Percentiles rank a stretch among this genome's conserved stretches.
phyloP scores from a whole-genome alignment of 768 basidiomycete genomes.

The Boletus patriciae region DNA sequence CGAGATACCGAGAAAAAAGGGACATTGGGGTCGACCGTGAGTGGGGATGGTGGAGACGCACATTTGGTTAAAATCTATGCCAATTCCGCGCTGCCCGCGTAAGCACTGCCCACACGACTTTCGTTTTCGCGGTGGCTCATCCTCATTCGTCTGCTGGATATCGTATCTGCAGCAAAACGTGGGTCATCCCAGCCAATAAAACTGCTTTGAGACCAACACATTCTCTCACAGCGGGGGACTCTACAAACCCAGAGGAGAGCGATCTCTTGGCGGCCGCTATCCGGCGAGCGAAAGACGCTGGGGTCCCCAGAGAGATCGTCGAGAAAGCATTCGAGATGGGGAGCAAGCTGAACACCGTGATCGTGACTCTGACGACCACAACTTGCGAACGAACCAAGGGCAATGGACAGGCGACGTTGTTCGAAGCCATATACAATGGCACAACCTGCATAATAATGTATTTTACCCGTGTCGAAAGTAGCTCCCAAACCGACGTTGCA shows the following conservation, averaged over 20 bases:
- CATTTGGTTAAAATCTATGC: slow-evolving; percentile 65
- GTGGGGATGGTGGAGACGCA: slow-evolving; percentile 33
- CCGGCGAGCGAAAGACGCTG: slow-evolving; percentile 54
- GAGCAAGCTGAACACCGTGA: background rate
- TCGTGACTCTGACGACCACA: background rate
- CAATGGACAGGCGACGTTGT: slow-evolving; percentile 49
- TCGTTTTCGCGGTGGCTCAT: slow-evolving; percentile 1
- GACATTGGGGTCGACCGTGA: background rate
- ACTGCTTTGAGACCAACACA: background rate
- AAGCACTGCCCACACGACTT: slow-evolving; percentile 21
- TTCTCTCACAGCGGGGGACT: slow-evolving; percentile 52
- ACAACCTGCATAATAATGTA: slow-evolving; percentile 62
- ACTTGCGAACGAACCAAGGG: slow-evolving; percentile 43
- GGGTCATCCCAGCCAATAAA: slow-evolving; percentile 14
- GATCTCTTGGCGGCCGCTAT: slow-evolving; percentile 51
- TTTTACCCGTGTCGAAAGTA: background rate
- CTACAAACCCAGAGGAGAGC: slow-evolving; percentile 55
- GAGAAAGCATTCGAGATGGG: slow-evolving; percentile 53
- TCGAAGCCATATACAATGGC: slow-evolving; percentile 60
- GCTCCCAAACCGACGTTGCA: slow-evolving; percentile 22
- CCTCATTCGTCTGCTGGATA: slow-evolving; percentile 46
- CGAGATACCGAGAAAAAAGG: slow-evolving; percentile 3
- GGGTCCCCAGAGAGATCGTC: slow-evolving; percentile 70
- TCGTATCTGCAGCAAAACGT: slow-evolving; percentile 62
- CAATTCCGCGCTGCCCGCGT: slow-evolving; percentile 57